These are phyloP conservation scores for Onygenales sp. DNA, from an alignment of 2,329 filamentous ascomycete species.

Conservation along the genomic window DNA sequence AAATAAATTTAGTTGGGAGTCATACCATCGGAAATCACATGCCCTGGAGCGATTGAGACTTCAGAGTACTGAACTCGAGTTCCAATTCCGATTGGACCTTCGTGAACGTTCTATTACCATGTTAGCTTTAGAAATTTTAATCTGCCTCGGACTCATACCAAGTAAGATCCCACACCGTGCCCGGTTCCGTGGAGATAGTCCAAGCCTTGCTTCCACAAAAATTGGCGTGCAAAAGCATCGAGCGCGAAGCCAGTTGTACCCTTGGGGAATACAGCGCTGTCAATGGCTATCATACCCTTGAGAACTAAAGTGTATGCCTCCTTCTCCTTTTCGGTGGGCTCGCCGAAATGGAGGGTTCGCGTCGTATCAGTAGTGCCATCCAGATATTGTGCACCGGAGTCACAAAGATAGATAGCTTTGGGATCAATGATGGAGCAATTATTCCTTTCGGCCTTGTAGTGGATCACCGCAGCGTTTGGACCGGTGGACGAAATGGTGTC, in stretches of 20 bases:
- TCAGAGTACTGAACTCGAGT: constrained; percentile 87
- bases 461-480: constrained; percentile 85
- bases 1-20: neutral
- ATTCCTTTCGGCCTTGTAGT: constrained; percentile 82
- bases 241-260: constrained; percentile 89
- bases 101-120: constrained; percentile 65
- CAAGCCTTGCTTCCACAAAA: constrained; percentile 83
- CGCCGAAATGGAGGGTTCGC: constrained; percentile 82
- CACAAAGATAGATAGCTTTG: constrained; percentile 80
- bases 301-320: constrained; percentile 89
- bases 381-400: constrained; percentile 91
- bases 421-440: constrained; percentile 78
- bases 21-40: constrained; percentile 74
- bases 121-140: constrained; percentile 11
- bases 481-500: constrained; percentile 94
- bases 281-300: constrained; percentile 86
- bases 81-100: constrained; percentile 92
- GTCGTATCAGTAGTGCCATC: constrained; percentile 97
- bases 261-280: constrained; percentile 82
- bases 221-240: constrained; percentile 79
- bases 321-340: constrained; percentile 71
- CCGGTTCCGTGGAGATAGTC: constrained; percentile 96
- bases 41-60: constrained; percentile 79
- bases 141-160: constrained; percentile 34
- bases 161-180: constrained; percentile 86